Base-by-base conservation (phyloP, 345 rosid species). In the Adansonia digitata region DNA sequence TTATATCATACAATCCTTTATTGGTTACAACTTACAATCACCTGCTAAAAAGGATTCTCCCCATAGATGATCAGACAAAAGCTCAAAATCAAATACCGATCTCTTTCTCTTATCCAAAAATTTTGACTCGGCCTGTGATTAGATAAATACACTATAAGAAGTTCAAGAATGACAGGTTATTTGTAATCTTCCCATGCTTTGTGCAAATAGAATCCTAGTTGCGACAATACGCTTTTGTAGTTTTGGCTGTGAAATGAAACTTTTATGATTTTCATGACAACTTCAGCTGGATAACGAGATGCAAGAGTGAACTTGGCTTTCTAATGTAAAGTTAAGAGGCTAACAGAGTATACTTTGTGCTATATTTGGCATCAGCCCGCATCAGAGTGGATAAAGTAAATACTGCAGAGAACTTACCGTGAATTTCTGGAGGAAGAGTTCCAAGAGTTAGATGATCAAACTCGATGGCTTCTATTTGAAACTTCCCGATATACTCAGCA, bases 401-500 rank as follows among this genome's bases (percentile, higher is more conserved):
- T 6, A 51, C 12, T 4, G 24, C 45, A 62, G 60, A 70, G 55
- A 2, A 78, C 75, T 79, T 74, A 83, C 94, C 97, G 37, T 88
- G 87, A 85, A 91, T 46, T 34, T 71, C 73, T 0, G 90, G 97
- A 56, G 97, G 92, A 79, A 89, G 83, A 56, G 88, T 73, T 77
- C 97, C 97, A 1, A 91, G 92, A 65, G 85, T 87, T 74, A 89
- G 46, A 20, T 73, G 76, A 56, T 87, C 86, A 31, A 87, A 88
- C 79, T 89, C 91, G 20, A 91, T 81, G 11, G 90, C 80, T 77
- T 87, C 77, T 43, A 91, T 82, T 67, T 71, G 79, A 77, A 73
- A 87, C 49, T 75, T 78, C 27, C 89, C 92, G 59, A 83, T 66
- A 66, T 89, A 89, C 74, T 88, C 97, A 2, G 88, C 85, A 78